Evolutionary conservation across 164 flowering plant species (phyloP), one percentile per base, ranked within the genome.

Genomic region (Berberis vulgaris): DNA sequence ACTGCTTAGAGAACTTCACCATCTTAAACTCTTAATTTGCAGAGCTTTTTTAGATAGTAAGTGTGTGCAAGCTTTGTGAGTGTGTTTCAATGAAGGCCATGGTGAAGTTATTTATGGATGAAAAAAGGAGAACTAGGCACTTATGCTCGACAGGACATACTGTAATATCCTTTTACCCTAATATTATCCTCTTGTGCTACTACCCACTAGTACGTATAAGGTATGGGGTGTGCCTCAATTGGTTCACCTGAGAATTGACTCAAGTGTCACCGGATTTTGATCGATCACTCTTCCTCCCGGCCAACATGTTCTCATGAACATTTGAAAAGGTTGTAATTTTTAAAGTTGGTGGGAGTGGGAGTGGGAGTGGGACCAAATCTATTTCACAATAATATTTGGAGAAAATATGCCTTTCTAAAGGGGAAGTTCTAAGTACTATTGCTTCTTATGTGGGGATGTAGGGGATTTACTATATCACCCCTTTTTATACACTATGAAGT

Each of bases 1-100:
- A 93, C 73, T 93, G 97, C 80, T 88, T 89, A 10, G 94, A 83
- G 82, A 93, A 93, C 77, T 93, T 93, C 86, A 93, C 96, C 96
- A 90, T 89, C 38, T 26, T 26, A 26, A 26, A 26, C 26, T 26
- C 26, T 26, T 26, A 53, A 54, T 41, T 7, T 39, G 11, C 39
- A 62, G 63, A 61, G 57, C 50, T 54, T 4, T 12, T 58, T 26
- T 26, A 39, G 45, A 7, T 41, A 46, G 43, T 26, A 26, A 26
- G 26, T 65, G 47, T 7, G 59, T 45, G 62, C 46, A 62, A 44
- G 73, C 43, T 41, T 66, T 58, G 65, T 64, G 75, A 62, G 60
- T 56, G 81, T 75, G 79, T 79, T 74, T 67, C 57, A 69, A 71
- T 57, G 26, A 74, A 72, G 11, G 62, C 26, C 68, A 68, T 38